A percentile compares a stretch with the other conserved stretches of the same genome.
These are phyloP conservation scores for Trichosporon sp. DNA, from an alignment of 1,284 basidiomycete genomes.

Conservation along the genomic window DNA sequence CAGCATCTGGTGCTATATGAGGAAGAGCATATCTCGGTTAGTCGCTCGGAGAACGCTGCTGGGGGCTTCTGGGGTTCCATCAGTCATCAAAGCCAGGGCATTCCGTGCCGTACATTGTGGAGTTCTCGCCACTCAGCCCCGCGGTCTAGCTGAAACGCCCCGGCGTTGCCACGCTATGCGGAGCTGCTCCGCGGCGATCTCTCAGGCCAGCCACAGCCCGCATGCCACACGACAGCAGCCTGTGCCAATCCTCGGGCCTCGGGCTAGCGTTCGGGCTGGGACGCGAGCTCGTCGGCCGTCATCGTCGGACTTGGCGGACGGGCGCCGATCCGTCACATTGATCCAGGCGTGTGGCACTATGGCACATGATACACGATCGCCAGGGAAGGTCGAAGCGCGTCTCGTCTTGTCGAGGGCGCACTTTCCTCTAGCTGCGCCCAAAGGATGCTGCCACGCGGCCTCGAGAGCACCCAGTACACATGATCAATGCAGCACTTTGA, in stretches of 20 bases:
- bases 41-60: neutral
- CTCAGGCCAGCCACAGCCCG: too few species aligned
- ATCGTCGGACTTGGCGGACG: neutral
- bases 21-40: neutral
- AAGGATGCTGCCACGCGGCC: neutral
- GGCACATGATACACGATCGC: neutral
- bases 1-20: neutral
- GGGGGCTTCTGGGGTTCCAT: neutral
- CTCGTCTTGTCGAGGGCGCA: neutral
- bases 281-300: neutral
- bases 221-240: neutral
- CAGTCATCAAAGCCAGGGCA: neutral
- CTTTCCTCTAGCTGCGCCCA: neutral
- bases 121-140: too few species aligned
- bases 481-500: neutral
- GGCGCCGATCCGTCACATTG: neutral
- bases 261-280: neutral
- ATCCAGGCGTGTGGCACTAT: neutral
- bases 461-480: neutral
- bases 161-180: neutral
- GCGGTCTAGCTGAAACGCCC: neutral
- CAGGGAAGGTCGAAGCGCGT: neutral
- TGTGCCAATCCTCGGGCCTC: neutral
- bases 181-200: neutral
- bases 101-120: neutral